Percentiles rank a stretch among this genome's conserved stretches.
Conservation (phyloP, 257 asterid genomes). For the Phtheirospermum japonicum region DNA sequence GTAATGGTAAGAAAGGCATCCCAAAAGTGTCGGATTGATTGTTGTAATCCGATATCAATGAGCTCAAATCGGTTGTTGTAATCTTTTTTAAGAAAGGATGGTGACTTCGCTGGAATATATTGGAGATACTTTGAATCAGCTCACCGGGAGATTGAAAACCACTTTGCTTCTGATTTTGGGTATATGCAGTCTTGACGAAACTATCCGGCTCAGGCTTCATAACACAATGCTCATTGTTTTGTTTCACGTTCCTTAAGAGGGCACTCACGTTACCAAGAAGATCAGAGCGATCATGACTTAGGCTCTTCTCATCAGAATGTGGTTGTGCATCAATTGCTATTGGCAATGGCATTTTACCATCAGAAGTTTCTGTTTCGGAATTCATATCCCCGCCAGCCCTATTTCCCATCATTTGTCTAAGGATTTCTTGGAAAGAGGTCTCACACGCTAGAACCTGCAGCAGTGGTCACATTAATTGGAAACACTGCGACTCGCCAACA, state of each 20-base stretch:
- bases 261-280: slow-evolving; percentile 69
- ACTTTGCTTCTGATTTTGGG: slow-evolving; percentile 45
- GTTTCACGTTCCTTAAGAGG: slow-evolving; percentile 71
- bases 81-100: slow-evolving; percentile 86
- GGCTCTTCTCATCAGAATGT: slow-evolving; percentile 35
- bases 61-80: slow-evolving; percentile 61
- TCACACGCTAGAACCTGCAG: slow-evolving; percentile 92
- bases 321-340: slow-evolving; percentile 38
- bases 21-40: slow-evolving; percentile 96
- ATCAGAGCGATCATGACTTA: slow-evolving; percentile 63
- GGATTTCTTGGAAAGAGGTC: slow-evolving; percentile 85
- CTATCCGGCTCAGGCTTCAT: slow-evolving; percentile 47
- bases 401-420: slow-evolving; percentile 79
- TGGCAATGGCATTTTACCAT: slow-evolving; percentile 31
- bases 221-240: slow-evolving; percentile 39
- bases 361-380: slow-evolving; percentile 34
- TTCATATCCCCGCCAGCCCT: slow-evolving; percentile 36
- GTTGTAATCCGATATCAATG: slow-evolving; percentile 61
- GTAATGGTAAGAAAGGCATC: slow-evolving; percentile 84
- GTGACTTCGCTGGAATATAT: slow-evolving; percentile 63
- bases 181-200: slow-evolving; percentile 36
- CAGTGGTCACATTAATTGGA: slow-evolving; percentile 24
- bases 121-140: slow-evolving; percentile 70
- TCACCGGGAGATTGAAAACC: slow-evolving; percentile 71
- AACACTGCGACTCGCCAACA: slow-evolving; percentile 16